Evolutionary conservation across 805 yeast genomes (phyloP).

Genomic region (Starmerella etchellsii): DNA sequence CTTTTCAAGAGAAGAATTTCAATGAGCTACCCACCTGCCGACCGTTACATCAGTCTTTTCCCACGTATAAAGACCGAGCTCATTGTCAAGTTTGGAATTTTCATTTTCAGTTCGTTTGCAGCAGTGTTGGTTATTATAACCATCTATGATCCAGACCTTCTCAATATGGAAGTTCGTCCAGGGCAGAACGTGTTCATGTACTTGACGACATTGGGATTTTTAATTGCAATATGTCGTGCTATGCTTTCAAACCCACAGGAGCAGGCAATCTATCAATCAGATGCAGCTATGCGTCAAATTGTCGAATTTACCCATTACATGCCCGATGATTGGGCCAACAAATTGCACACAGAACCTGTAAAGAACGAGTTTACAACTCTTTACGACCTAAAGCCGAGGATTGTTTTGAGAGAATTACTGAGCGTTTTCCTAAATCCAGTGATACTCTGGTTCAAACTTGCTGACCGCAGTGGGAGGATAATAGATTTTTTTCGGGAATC

Average conservation of each 20-base stretch:
- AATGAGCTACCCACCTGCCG: slow-evolving; percentile 65
- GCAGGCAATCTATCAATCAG: slow-evolving; percentile 79
- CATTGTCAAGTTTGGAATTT: slow-evolving; percentile 47
- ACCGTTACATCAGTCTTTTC: slow-evolving; percentile 75
- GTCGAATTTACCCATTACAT: slow-evolving; percentile 81
- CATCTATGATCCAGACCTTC: slow-evolving; percentile 73
- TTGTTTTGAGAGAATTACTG: slow-evolving; percentile 63
- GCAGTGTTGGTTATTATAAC: slow-evolving; percentile 73
- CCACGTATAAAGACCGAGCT: slow-evolving; percentile 64
- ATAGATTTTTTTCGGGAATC: slow-evolving; percentile 85
- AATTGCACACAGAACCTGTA: slow-evolving; percentile 71
- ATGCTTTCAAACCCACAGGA: slow-evolving; percentile 44
- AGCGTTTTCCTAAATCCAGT: slow-evolving; percentile 80
- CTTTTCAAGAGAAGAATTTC: slow-evolving; percentile 68
- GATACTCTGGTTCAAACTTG: slow-evolving; percentile 72
- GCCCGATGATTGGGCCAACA: slow-evolving; percentile 78
- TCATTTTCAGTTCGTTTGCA: slow-evolving; percentile 76
- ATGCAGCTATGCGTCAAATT: slow-evolving; percentile 64
- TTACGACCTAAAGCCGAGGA: slow-evolving; percentile 58
- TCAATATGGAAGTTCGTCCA: slow-evolving; percentile 75
- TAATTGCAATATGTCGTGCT: slow-evolving; percentile 72
- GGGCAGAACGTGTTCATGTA: slow-evolving; percentile 77
- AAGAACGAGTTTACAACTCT: slow-evolving; percentile 69
- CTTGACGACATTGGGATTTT: slow-evolving; percentile 74
- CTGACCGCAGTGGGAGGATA: slow-evolving; percentile 58